Conservation (phyloP, 768 basidiomycete genomes). For the Russula lepida region DNA sequence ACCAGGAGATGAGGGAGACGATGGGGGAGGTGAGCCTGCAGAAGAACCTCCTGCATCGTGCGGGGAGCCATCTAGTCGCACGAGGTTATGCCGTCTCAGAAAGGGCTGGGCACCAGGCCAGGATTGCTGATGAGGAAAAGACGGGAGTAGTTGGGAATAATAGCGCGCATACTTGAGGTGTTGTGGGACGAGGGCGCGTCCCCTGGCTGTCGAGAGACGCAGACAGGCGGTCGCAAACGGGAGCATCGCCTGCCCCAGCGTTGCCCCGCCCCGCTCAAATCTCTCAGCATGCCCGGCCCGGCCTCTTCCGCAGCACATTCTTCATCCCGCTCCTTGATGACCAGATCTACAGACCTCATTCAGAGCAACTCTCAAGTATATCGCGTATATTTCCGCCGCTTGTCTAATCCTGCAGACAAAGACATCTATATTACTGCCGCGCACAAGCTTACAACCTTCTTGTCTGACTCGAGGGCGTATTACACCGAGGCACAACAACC, state of each 20-base stretch:
- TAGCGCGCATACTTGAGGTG: background rate
- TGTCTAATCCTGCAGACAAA: conserved; percentile 5
- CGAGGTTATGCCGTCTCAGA: background rate
- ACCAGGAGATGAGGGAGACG: conserved; percentile 37
- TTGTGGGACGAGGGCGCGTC: background rate
- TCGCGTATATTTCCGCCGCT: conserved; percentile 1
- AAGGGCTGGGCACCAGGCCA: background rate
- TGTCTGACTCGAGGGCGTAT: conserved; percentile 4
- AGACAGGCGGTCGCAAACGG: background rate
- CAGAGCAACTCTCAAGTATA: conserved; percentile 11
- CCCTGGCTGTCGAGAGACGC: background rate
- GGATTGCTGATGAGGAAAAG: background rate
- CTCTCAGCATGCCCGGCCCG: background rate
- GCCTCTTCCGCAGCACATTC: background rate
- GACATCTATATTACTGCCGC: conserved; percentile 7
- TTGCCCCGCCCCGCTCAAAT: too few species aligned
- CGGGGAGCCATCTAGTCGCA: conserved; percentile 12
- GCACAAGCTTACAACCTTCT: background rate
- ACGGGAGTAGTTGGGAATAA: conserved; percentile 1
- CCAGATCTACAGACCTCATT: background rate
- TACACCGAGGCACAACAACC: conserved; percentile 5
- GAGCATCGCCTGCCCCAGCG: background rate
- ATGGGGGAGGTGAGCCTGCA: conserved; percentile 31
- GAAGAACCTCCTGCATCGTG: conserved; percentile 21
- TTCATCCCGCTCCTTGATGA: background rate